Evolutionary conservation across 768 basidiomycete genomes (phyloP), one percentile per base, ranked within the genome.

Genomic region (Tulasnella sp.): DNA sequence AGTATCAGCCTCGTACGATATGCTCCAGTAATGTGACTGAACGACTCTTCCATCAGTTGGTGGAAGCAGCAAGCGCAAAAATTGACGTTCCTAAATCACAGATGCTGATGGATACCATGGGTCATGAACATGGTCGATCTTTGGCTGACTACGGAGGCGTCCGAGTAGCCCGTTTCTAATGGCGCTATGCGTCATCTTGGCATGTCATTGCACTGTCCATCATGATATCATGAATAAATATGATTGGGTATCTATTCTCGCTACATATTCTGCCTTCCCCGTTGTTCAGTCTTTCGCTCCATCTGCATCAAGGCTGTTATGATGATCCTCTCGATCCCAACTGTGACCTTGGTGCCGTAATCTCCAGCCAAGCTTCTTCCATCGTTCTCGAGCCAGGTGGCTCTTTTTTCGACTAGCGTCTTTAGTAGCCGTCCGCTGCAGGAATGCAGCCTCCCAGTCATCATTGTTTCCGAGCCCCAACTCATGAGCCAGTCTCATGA

Each of bases 91-190:
- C 59, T 3, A 59, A 59, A 50, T 24, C 30, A 5, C 57, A 57
- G 29, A 46, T 57, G 42, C 48, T 57, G 25, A 57, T 57, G 57
- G 49, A 51, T 34, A 59, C 46, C 15, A 59, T 59, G 27, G 57
- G 57, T 9, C 3, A 3, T 11, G 45, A 49, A 25, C 57, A 57
- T 49, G 43, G 43, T 8, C 38, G 25, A 8, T n/a, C 17, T 12
- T 49, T 59, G 30, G 45, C 57, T 25, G 57, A 49, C 48, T 59
- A 59, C 31, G 57, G 31, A 12, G 57, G 57, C 15, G 57, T 59
- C 25, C 57, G 57, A 5, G 46, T 59, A 9, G 57, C 25, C 29
- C 48, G 49, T 22, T 25, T 59, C n/a, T 55, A 24, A 42, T n/a
- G n/a, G n/a, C n/a, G n/a, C n/a, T n/a, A n/a, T n/a, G n/a, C n/a